A percentile compares a stretch with the other conserved stretches of the same genome.
phyloP scores from a whole-genome alignment of 768 basidiomycete genomes.

The Punctularia strigosozonata region DNA sequence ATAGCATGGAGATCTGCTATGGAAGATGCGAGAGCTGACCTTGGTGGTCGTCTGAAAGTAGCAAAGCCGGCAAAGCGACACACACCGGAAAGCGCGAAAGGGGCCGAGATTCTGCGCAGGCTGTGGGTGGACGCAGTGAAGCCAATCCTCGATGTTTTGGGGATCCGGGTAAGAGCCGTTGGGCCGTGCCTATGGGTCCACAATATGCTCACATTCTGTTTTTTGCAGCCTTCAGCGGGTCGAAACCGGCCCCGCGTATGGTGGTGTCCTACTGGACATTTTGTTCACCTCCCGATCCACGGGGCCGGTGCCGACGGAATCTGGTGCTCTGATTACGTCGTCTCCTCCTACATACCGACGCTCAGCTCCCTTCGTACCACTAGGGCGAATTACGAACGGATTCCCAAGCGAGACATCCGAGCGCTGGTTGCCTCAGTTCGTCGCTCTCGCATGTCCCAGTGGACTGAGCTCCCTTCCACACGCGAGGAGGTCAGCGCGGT shows the following conservation, averaged over 20 bases:
- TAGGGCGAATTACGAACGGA: too few species aligned
- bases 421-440: neutral
- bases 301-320: neutral
- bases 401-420: too few species aligned
- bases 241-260: neutral
- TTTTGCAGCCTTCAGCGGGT: too few species aligned
- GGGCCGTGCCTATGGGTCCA: too few species aligned
- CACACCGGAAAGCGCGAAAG: too few species aligned
- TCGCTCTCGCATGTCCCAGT: neutral
- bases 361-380: slow-evolving; percentile 1
- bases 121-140: neutral
- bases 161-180: too few species aligned
- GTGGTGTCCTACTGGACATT: neutral
- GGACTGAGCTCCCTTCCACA: neutral
- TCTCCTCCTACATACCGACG: slow-evolving; percentile 4
- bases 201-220: neutral
- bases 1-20: too few species aligned
- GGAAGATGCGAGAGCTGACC: too few species aligned
- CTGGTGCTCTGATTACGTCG: neutral
- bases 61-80: too few species aligned
- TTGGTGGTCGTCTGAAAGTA: too few species aligned
- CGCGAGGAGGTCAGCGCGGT: neutral
- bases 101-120: neutral
- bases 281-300: neutral
- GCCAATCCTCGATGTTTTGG: neutral